phyloP scores from a whole-genome alignment of 257 asterid species.

The Solanum lignicaule region DNA sequence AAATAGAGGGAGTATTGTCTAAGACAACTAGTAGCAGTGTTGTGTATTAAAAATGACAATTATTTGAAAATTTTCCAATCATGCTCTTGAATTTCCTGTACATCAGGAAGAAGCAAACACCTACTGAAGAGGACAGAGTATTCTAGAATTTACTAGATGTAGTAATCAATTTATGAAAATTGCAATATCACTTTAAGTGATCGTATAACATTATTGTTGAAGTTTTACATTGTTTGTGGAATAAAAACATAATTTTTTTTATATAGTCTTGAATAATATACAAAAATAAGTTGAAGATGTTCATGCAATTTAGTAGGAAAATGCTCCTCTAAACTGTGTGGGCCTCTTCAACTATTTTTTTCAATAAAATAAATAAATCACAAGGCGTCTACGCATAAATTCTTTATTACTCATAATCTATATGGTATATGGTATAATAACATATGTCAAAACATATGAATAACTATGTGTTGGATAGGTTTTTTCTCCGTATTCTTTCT shows the following conservation, averaged over 20 bases:
- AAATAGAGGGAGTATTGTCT: too few relatives aligned
- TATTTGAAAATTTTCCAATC: too few relatives aligned
- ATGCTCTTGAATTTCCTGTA: not conserved
- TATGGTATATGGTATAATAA: not conserved
- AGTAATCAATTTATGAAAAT: not conserved
- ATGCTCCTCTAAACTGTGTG: too few relatives aligned
- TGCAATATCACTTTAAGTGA: not conserved
- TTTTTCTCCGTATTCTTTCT: not conserved
- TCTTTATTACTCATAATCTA: too few relatives aligned
- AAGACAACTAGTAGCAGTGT: too few relatives aligned
- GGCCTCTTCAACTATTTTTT: too few relatives aligned
- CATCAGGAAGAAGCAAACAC: not conserved
- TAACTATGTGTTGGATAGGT: too few relatives aligned
- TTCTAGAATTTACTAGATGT: not conserved
- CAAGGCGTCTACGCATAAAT: not conserved
- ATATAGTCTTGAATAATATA: too few relatives aligned
- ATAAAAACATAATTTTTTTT: not conserved
- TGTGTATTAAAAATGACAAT: too few relatives aligned
- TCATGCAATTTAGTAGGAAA: too few relatives aligned
- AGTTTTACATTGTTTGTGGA: not conserved
- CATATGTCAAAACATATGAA: not conserved
- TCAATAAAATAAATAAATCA: too few relatives aligned
- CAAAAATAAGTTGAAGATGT: too few relatives aligned
- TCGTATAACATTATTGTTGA: not conserved
- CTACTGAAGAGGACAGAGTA: not conserved